These are phyloP conservation scores for Metarhizium robertsii DNA, from an alignment of 2,329 filamentous ascomycete species.

Conservation along the genomic window DNA sequence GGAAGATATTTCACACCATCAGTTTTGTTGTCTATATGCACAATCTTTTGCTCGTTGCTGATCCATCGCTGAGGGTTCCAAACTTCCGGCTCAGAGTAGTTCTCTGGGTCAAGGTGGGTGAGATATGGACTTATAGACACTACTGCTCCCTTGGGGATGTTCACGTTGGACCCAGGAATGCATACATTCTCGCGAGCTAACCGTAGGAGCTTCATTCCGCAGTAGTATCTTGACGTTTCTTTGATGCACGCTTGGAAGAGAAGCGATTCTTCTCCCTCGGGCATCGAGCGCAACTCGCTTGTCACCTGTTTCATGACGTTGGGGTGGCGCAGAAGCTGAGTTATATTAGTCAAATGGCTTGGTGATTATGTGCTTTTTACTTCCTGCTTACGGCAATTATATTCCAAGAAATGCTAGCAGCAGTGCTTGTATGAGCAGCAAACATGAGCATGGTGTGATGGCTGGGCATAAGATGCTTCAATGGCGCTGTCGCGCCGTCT, in stretches of 20 bases:
- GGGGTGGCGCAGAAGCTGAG: constrained; percentile 1
- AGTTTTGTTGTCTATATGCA: no score
- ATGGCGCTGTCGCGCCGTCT: constrained; percentile 6
- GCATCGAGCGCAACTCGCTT: constrained; percentile 7
- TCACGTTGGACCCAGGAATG: constrained; percentile 3
- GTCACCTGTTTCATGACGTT: background rate
- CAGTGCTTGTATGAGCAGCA: constrained; percentile 10
- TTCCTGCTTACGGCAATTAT: constrained; percentile 10
- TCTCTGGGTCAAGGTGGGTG: constrained; percentile 9
- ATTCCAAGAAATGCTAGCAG: constrained; percentile 8
- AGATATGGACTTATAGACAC: constrained; percentile 9
- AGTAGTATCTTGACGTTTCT: constrained; percentile 11
- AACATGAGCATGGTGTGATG: constrained; percentile 11
- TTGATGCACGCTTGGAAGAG: constrained; percentile 12
- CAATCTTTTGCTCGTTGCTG: no score
- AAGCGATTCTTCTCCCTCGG: constrained; percentile 1
- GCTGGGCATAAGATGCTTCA: constrained; percentile 5
- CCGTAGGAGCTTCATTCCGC: constrained; percentile 5
- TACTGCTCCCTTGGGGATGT: constrained; percentile 7
- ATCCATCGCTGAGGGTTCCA: constrained; percentile 8
- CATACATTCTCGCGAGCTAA: constrained; percentile 1
- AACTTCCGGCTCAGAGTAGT: constrained; percentile 4
- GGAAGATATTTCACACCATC: no score
- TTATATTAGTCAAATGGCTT: background rate
- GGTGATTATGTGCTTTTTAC: background rate